phyloP scores from a whole-genome alignment of 1,139 yeast genomes.

The Blastobotrys persicus region DNA sequence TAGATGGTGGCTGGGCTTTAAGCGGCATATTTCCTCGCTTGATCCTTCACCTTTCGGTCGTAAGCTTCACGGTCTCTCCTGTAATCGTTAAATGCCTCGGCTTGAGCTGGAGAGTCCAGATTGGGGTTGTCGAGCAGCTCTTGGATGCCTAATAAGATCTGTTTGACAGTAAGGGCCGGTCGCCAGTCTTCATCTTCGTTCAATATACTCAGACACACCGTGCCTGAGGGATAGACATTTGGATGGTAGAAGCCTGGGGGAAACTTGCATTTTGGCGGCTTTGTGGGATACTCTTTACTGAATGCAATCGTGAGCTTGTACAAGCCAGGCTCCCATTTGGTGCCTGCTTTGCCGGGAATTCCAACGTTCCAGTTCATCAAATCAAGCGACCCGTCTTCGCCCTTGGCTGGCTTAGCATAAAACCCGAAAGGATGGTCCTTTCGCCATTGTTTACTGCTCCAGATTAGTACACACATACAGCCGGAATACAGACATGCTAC shows the following conservation, averaged over 20 bases:
- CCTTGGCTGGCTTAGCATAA: conserved; percentile 82
- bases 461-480: neutral
- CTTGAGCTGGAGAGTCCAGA: conserved; percentile 96
- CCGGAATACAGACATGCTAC: conserved; percentile 22
- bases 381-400: conserved; percentile 77
- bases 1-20: neutral
- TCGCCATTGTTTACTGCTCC: conserved; percentile 83
- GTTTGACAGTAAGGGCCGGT: conserved; percentile 91
- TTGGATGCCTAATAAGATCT: conserved; percentile 87
- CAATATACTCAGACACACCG: conserved; percentile 85
- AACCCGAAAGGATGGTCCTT: conserved; percentile 98
- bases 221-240: conserved; percentile 94
- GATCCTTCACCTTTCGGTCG: conserved; percentile 74
- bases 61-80: conserved; percentile 56
- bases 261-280: conserved; percentile 90
- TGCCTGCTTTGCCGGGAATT: conserved; percentile 85
- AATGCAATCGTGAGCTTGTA: conserved; percentile 82
- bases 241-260: conserved; percentile 93
- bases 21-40: conserved; percentile 62
- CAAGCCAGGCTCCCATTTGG: conserved; percentile 85
- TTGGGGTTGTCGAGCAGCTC: conserved; percentile 88
- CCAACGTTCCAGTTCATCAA: conserved; percentile 91
- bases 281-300: conserved; percentile 91
- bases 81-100: conserved; percentile 90
- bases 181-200: conserved; percentile 98